These are phyloP conservation scores for Keqinozyma sinolaborantium DNA, from an alignment of 1,139 yeast species.

Conservation along the genomic window DNA sequence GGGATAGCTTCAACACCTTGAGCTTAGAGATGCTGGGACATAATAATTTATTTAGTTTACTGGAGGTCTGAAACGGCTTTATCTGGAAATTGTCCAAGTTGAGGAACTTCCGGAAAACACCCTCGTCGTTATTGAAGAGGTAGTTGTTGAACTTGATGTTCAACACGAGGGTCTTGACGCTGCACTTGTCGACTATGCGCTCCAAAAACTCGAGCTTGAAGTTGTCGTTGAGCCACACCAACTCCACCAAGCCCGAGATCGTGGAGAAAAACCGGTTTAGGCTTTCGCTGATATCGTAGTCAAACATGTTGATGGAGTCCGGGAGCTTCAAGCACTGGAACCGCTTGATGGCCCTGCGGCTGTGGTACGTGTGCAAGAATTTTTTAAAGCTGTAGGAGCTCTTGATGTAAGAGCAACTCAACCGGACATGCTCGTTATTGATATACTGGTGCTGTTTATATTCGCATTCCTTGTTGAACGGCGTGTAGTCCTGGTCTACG, in stretches of 20 bases:
- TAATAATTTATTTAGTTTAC: constrained; percentile 14
- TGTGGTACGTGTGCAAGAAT: constrained; percentile 18
- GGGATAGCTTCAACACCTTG: constrained; percentile 16
- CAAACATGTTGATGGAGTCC: constrained; percentile 32
- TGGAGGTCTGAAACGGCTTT: constrained; percentile 22
- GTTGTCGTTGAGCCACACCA: constrained; percentile 33
- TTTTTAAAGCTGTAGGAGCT: constrained; percentile 31
- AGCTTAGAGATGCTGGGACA: constrained; percentile 4
- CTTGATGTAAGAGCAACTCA: constrained; percentile 26
- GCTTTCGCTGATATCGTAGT: constrained; percentile 18
- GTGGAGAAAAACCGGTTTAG: constrained; percentile 18
- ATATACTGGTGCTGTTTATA: constrained; percentile 8
- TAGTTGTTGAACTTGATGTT: constrained; percentile 23
- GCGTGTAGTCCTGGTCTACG: constrained; percentile 34
- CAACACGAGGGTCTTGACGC: constrained; percentile 18
- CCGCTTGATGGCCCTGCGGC: constrained; percentile 6
- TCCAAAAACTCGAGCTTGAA: constrained; percentile 26
- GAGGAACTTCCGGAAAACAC: constrained; percentile 14
- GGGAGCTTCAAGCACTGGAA: constrained; percentile 29
- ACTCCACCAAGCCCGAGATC: constrained; percentile 17
- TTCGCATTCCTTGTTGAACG: constrained; percentile 30
- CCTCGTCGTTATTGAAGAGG: constrained; percentile 10
- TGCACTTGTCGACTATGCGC: constrained; percentile 16
- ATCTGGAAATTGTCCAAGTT: constrained; percentile 23
- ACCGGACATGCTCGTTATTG: constrained; percentile 10